phyloP scores from a whole-genome alignment of 495 filamentous ascomycete genomes.

The Annulohypoxylon maeteangense region DNA sequence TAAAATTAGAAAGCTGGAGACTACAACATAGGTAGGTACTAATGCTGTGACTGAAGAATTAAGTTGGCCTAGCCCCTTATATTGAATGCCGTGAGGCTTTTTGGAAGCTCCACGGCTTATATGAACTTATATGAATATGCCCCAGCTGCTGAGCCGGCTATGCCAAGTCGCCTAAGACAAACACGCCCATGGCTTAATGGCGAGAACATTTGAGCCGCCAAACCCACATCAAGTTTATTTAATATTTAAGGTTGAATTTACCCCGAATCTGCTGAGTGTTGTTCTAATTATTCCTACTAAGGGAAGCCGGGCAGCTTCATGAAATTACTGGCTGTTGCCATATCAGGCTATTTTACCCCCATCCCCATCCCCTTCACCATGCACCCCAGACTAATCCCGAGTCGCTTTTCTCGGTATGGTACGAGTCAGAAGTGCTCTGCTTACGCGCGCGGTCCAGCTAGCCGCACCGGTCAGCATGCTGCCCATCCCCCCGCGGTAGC shows the following conservation, averaged over 20 bases:
- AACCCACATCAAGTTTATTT: slow-evolving; percentile 15
- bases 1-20: too few relatives aligned
- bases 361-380: slow-evolving; percentile 22
- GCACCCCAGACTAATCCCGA: slow-evolving; percentile 42
- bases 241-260: slow-evolving; percentile 37
- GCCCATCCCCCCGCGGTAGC: slow-evolving; percentile 21
- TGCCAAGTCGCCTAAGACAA: slow-evolving; percentile 40
- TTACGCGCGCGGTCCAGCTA: slow-evolving; percentile 22
- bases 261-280: slow-evolving; percentile 29
- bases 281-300: slow-evolving; percentile 22
- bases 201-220: slow-evolving; percentile 37
- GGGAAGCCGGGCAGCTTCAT: slow-evolving; percentile 23
- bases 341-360: slow-evolving; percentile 43
- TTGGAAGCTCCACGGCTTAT: slow-evolving; percentile 23
- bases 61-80: not conserved
- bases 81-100: slow-evolving; percentile 15
- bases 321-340: slow-evolving; percentile 38
- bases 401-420: slow-evolving; percentile 45
- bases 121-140: slow-evolving; percentile 39
- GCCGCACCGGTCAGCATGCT: slow-evolving; percentile 23
- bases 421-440: slow-evolving; percentile 27
- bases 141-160: slow-evolving; percentile 12
- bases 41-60: not conserved
- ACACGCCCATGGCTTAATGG: slow-evolving; percentile 32
- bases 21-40: not conserved